phyloP scores from a whole-genome alignment of 2,329 filamentous ascomycete species.

The Pseudogymnoascus sp. region DNA sequence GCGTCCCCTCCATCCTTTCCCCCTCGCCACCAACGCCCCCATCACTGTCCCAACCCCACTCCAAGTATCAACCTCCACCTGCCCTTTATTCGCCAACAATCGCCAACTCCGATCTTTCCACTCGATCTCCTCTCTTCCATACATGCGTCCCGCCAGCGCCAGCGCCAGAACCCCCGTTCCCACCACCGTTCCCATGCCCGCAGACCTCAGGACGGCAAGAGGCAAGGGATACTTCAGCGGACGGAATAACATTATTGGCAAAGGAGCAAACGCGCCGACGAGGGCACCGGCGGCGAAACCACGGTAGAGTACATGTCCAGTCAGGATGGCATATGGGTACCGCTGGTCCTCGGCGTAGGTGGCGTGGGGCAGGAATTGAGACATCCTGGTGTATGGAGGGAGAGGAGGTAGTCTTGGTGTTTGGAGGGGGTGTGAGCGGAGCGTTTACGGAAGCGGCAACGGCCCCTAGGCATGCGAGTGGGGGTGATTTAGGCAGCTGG shows the following conservation, averaged over 20 bases:
- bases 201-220: slow-evolving; percentile 35
- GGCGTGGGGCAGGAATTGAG: slow-evolving; percentile 41
- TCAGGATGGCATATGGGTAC: slow-evolving; percentile 44
- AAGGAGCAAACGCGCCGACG: slow-evolving; percentile 29
- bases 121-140: slow-evolving; percentile 48
- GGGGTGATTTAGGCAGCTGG: neutral
- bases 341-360: slow-evolving; percentile 56
- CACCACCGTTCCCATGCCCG: slow-evolving; percentile 37
- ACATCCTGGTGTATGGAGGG: slow-evolving; percentile 35
- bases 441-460: neutral
- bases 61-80: slow-evolving; percentile 50
- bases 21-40: slow-evolving; percentile 26
- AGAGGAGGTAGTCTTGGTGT: neutral
- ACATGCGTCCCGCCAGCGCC: slow-evolving; percentile 42
- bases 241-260: neutral
- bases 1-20: slow-evolving; percentile 32
- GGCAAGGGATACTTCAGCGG: slow-evolving; percentile 19
- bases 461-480: neutral
- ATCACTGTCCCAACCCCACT: slow-evolving; percentile 36
- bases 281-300: slow-evolving; percentile 44
- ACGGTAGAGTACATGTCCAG: slow-evolving; percentile 49
- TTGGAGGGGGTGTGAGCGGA: neutral
- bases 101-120: slow-evolving; percentile 58
- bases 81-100: slow-evolving; percentile 46
- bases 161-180: slow-evolving; percentile 37